Evolutionary conservation across 2,329 filamentous ascomycete species (phyloP).

Genomic region (Rhynchosporium secalis): DNA sequence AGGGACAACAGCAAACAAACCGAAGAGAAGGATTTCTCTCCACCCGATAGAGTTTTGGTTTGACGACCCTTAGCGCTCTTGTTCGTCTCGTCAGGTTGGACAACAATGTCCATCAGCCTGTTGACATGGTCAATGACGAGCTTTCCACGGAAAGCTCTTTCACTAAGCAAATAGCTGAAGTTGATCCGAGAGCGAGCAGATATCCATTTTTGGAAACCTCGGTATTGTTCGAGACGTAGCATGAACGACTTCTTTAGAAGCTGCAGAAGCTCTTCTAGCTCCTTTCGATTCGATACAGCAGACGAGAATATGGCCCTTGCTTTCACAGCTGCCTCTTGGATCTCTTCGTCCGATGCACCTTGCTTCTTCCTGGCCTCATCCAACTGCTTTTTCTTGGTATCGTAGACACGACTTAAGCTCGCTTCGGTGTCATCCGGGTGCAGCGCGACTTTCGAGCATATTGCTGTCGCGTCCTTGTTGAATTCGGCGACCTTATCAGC

Average conservation of each 20-base stretch:
- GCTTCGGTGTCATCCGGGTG: constrained; percentile 62
- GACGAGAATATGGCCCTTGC: constrained; percentile 45
- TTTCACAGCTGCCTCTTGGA: constrained; percentile 50
- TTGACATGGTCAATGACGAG: constrained; percentile 74
- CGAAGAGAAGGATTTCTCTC: constrained; percentile 96
- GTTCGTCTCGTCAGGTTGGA: constrained; percentile 70
- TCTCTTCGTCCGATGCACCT: constrained; percentile 67
- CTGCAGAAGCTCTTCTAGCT: constrained; percentile 45
- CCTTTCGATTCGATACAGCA: constrained; percentile 47
- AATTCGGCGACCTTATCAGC: constrained; percentile 53
- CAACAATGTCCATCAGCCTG: constrained; percentile 75
- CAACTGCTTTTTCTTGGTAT: constrained; percentile 59
- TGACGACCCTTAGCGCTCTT: constrained; percentile 70
- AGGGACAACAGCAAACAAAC: constrained; percentile 90
- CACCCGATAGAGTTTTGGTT: constrained; percentile 90
- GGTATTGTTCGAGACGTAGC: constrained; percentile 74
- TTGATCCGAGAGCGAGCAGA: constrained; percentile 81
- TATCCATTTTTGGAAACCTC: constrained; percentile 78
- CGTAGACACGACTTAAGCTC: constrained; percentile 55
- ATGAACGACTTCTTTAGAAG: constrained; percentile 60
- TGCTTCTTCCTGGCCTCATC: constrained; percentile 52
- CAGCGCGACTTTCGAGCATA: constrained; percentile 61
- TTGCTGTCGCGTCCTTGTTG: constrained; percentile 52
- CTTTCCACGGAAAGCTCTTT: constrained; percentile 83
- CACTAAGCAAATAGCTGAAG: constrained; percentile 85